Percentiles rank a stretch among this genome's conserved stretches.
phyloP scores from a whole-genome alignment of 2,329 filamentous ascomycete genomes.

The Didymella lethalis region DNA sequence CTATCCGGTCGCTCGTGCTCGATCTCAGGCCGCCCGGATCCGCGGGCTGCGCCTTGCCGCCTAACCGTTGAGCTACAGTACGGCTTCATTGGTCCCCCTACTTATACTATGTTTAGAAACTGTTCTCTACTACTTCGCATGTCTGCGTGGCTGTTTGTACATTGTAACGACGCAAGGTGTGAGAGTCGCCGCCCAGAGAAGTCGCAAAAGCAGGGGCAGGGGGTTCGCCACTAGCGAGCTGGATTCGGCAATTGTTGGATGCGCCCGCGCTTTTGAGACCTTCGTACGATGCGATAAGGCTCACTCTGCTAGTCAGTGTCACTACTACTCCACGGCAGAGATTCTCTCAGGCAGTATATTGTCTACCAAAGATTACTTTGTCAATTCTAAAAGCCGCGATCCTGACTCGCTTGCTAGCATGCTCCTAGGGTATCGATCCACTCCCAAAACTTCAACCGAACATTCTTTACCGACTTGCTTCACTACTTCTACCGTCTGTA shows the following conservation, averaged over 20 bases:
- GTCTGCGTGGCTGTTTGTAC: not conserved
- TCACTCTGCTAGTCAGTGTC: conserved; percentile 1
- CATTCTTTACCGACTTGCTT: conserved; percentile 7
- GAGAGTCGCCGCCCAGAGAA: not conserved
- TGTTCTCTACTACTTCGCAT: not conserved
- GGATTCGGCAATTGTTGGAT: conserved; percentile 12
- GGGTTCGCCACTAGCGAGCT: conserved; percentile 9
- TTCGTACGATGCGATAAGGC: not conserved
- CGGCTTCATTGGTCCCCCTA: not conserved
- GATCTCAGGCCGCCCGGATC: conserved; percentile 15
- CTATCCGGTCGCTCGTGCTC: conserved; percentile 16
- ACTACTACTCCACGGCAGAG: not conserved
- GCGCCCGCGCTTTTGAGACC: conserved; percentile 6
- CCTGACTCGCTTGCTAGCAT: conserved; percentile 19
- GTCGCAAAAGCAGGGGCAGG: not conserved
- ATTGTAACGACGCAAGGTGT: not conserved
- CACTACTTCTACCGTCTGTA: not conserved
- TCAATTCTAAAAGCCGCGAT: not conserved
- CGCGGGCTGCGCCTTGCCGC: conserved; percentile 17
- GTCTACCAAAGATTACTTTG: conserved; percentile 2
- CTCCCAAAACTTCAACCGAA: conserved; percentile 3
- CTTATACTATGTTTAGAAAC: conserved; percentile 15
- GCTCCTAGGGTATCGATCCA: conserved; percentile 7
- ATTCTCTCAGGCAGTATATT: not conserved
- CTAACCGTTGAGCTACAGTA: conserved; percentile 9